Evolutionary conservation across 352 stramenopile species (phyloP), one percentile per base, ranked within the genome.

Genomic region (Blastocystis sp.): DNA sequence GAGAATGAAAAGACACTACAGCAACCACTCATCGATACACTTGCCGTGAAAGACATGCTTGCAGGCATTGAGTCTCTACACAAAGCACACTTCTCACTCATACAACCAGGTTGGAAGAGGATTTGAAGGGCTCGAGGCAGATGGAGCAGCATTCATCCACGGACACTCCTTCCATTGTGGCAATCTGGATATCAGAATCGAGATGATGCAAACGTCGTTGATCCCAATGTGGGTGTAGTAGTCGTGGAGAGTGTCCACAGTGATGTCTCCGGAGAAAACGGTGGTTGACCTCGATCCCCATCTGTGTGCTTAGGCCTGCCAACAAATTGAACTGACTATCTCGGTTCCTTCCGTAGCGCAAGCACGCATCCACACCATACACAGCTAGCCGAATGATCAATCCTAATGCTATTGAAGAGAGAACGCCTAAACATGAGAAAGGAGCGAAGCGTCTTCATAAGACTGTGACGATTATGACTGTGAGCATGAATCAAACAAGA

Each of bases 371-470:
- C 14, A 81, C 53, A 64, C 71, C 71, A 81, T 48, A 81, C 41
- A 81, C 52, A n/a, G 34, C 34, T 77, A 81, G 14, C 14, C 53
- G 71, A 81, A 81, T 69, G 34, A 66, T 69, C 17, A 81, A 34
- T 14, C 71, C 34, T 7, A 81, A 17, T 43, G 65, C 65, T 9
- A 76, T 76, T 43, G 65, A 17, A 76, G 65, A 43, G 7, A 76
- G 38, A 41, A 76, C 52, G 19, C 65, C 65, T 76, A 52, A 34
- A 34, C 28, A 34, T 34, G 28, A 34, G 28, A 34, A 34, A 34
- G 28, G 28, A 34, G 28, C 28, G 28, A 34, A 34, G 28, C 28
- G 28, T 34, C 28, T 34, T 34, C 28, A 34, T 34, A 34, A 34
- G 28, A 34, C 28, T 34, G 28, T 34, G 28, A 34, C 28, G 28